Percentiles rank a stretch among this genome's conserved stretches.
phyloP scores from a whole-genome alignment of 2,329 filamentous ascomycete genomes.

The Setomelanomma holmii region DNA sequence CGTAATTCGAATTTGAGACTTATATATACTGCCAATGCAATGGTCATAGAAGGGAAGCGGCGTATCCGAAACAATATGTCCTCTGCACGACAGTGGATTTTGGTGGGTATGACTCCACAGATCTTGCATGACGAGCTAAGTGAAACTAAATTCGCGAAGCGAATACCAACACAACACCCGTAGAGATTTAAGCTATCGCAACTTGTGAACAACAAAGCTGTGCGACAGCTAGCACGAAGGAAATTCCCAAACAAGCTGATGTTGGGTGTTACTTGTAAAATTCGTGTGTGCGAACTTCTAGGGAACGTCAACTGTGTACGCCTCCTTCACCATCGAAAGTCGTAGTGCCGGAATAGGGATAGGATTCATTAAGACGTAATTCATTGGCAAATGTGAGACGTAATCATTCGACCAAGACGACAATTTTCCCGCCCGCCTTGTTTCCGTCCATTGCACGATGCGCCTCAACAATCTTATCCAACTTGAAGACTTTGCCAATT shows the following conservation, averaged over 20 bases:
- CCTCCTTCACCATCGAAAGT: too few species aligned
- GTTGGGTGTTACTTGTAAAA: too few species aligned
- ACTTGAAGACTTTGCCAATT: neutral
- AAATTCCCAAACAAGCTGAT: too few species aligned
- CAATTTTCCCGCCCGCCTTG: neutral
- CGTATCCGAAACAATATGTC: too few species aligned
- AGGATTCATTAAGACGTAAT: neutral
- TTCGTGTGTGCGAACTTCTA: too few species aligned
- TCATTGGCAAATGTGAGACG: neutral
- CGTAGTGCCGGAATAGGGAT: too few species aligned
- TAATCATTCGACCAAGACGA: neutral
- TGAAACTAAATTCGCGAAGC: neutral
- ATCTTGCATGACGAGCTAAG: neutral
- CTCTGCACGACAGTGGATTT: too few species aligned
- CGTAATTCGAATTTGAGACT: neutral
- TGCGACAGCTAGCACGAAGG: too few species aligned
- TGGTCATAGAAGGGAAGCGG: neutral
- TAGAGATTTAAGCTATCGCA: too few species aligned
- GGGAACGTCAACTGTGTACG: too few species aligned
- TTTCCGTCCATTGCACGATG: neutral
- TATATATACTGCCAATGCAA: neutral
- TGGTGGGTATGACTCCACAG: neutral
- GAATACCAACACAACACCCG: neutral
- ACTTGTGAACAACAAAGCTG: too few species aligned
- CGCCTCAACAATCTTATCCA: neutral